Conservation (phyloP, 345 rosid genomes). For the Eucalyptus erythrocorys region DNA sequence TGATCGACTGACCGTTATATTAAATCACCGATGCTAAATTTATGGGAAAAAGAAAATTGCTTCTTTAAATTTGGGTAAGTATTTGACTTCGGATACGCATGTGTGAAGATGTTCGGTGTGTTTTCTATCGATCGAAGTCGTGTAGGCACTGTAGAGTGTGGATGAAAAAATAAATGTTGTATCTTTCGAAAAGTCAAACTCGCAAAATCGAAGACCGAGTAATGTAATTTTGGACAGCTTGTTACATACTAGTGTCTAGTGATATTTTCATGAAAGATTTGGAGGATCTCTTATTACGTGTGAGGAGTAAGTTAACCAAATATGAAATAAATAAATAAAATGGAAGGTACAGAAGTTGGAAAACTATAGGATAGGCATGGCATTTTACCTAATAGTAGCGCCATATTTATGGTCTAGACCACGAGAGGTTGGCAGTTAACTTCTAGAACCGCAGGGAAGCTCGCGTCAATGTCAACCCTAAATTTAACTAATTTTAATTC, state of each 20-base stretch:
- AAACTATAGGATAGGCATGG: not conserved
- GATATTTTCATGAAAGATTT: not conserved
- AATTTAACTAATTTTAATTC: not conserved
- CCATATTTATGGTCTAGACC: not conserved
- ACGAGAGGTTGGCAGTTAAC: not conserved
- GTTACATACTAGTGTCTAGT: accelerated
- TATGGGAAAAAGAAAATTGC: not conserved
- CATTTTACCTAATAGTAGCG: not conserved
- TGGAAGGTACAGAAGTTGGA: not conserved
- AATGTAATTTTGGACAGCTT: not conserved
- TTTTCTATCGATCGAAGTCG: not conserved
- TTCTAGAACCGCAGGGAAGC: not conserved
- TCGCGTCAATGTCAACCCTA: not conserved
- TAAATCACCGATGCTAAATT: not conserved
- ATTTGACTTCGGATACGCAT: not conserved
- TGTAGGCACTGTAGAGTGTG: accelerated
- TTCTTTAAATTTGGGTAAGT: not conserved
- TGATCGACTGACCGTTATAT: accelerated
- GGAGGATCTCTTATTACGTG: not conserved
- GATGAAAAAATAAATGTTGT: not conserved
- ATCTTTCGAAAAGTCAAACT: not conserved
- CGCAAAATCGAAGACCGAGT: not conserved
- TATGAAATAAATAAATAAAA: not conserved
- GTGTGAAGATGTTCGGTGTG: not conserved
- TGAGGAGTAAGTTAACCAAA: not conserved